Conservation (phyloP, 495 filamentous ascomycete species). For the Neurospora tetraspora region DNA sequence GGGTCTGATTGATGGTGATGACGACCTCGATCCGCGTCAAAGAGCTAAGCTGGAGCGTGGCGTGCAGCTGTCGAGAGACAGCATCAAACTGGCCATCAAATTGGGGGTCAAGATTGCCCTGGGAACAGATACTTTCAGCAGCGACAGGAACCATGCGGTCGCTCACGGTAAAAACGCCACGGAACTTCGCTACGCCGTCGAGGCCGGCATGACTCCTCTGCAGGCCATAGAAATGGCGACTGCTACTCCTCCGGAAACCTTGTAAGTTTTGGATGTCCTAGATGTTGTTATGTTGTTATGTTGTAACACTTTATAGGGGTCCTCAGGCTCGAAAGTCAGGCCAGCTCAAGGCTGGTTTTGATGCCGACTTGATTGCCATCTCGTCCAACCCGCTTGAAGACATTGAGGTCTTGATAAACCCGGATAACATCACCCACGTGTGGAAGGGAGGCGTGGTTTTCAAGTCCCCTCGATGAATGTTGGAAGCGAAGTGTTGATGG, state of each 20-base stretch:
- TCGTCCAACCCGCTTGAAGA: constrained; percentile 35
- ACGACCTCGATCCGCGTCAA: constrained; percentile 16
- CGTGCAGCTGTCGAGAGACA: constrained; percentile 2
- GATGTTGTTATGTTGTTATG: background rate
- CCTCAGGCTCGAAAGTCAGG: constrained; percentile 36
- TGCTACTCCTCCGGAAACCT: constrained; percentile 35
- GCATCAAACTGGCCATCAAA: constrained; percentile 31
- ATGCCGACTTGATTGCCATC: constrained; percentile 41
- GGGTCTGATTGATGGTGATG: constrained; percentile 20
- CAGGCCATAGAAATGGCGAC: constrained; percentile 45
- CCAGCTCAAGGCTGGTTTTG: constrained; percentile 37
- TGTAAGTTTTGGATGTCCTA: constrained; percentile 8
- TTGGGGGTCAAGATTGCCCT: constrained; percentile 30
- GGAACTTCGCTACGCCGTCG: constrained; percentile 39
- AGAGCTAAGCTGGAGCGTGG: constrained; percentile 31
- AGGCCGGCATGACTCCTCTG: constrained; percentile 40
- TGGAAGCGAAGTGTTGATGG: too few species aligned
- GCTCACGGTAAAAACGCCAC: constrained; percentile 34
- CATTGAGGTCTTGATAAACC: constrained; percentile 31
- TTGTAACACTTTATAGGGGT: constrained; percentile 6
- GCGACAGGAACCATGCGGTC: background rate
- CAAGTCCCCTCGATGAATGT: constrained; percentile 11
- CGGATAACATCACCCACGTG: constrained; percentile 34
- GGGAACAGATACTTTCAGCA: constrained; percentile 30
- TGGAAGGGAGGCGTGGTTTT: constrained; percentile 37